Conservation (phyloP, 2,329 filamentous ascomycete species). For the Alternaria burnsii region DNA sequence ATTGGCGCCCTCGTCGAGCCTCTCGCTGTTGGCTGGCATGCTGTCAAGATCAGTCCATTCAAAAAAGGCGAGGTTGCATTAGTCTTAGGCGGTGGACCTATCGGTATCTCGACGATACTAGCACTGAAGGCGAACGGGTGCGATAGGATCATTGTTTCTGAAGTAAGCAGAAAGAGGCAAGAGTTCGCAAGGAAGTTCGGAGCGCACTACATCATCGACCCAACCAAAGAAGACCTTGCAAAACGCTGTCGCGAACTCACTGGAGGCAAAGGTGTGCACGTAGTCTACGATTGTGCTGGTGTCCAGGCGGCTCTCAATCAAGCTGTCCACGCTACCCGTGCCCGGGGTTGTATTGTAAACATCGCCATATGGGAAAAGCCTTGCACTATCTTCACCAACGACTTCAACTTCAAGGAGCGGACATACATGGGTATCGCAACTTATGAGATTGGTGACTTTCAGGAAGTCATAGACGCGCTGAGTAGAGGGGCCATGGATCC, state of each 20-base stretch:
- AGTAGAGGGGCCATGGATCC: conserved; percentile 55
- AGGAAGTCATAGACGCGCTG: conserved; percentile 56
- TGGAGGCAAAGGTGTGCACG: conserved; percentile 57
- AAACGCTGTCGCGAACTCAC: conserved; percentile 55
- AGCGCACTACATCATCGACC: conserved; percentile 62
- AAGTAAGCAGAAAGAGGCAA: conserved; percentile 59
- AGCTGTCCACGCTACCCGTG: conserved; percentile 59
- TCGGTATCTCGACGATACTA: conserved; percentile 55
- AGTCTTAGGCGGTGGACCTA: conserved; percentile 63
- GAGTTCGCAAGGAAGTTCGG: conserved; percentile 62
- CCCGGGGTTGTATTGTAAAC: conserved; percentile 62
- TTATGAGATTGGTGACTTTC: conserved; percentile 62
- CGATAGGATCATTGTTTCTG: conserved; percentile 61
- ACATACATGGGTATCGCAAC: conserved; percentile 63
- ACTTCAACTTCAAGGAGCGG: conserved; percentile 62
- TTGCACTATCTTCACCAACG: conserved; percentile 59
- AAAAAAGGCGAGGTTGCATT: conserved; percentile 57
- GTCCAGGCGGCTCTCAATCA: conserved; percentile 61
- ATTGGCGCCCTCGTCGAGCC: conserved; percentile 64
- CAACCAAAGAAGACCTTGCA: conserved; percentile 59
- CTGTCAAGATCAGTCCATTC: conserved; percentile 61
- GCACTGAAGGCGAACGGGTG: conserved; percentile 44
- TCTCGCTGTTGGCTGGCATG: conserved; percentile 65
- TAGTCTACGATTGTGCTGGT: conserved; percentile 63
- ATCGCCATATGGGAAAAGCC: conserved; percentile 66